Evolutionary conservation across 257 asterid species (phyloP).

Genomic region (Fraxinus americana): DNA sequence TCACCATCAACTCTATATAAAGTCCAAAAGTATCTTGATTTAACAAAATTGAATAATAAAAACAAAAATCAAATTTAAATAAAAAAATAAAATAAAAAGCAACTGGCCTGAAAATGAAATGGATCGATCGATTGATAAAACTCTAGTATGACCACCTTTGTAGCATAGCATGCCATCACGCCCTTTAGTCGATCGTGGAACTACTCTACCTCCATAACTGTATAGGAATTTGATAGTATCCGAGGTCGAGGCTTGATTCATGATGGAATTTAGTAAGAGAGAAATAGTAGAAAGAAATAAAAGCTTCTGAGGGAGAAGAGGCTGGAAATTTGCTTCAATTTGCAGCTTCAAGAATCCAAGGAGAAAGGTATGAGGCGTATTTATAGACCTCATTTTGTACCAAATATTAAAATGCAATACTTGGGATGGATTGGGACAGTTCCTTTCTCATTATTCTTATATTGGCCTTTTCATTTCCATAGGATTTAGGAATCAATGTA

Average conservation of each 20-base stretch:
- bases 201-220: slow-evolving; percentile 77
- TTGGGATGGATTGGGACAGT: not conserved
- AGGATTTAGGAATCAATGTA: not conserved
- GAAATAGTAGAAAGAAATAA: not conserved
- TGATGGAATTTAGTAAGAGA: slow-evolving; percentile 22
- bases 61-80: not conserved
- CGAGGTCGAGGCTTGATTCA: slow-evolving; percentile 40
- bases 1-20: slow-evolving; percentile 65
- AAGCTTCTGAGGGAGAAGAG: not conserved
- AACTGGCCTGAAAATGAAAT: slow-evolving; percentile 36
- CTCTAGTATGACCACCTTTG: slow-evolving; percentile 75
- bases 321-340: slow-evolving; percentile 2
- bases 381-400: slow-evolving; percentile 34
- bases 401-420: not conserved
- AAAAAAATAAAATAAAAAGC: not conserved
- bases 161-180: slow-evolving; percentile 76
- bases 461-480: not conserved
- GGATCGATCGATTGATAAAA: slow-evolving; percentile 62
- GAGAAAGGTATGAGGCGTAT: slow-evolving; percentile 1
- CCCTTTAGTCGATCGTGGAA: slow-evolving; percentile 48
- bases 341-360: slow-evolving; percentile 41
- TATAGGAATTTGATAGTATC: slow-evolving; percentile 64
- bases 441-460: not conserved
- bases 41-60: not conserved
- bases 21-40: not conserved